These are phyloP conservation scores for Antitrichia curtipendula DNA, from an alignment of 225 moss, liverwort and hornwort genomes.

Conservation along the genomic window DNA sequence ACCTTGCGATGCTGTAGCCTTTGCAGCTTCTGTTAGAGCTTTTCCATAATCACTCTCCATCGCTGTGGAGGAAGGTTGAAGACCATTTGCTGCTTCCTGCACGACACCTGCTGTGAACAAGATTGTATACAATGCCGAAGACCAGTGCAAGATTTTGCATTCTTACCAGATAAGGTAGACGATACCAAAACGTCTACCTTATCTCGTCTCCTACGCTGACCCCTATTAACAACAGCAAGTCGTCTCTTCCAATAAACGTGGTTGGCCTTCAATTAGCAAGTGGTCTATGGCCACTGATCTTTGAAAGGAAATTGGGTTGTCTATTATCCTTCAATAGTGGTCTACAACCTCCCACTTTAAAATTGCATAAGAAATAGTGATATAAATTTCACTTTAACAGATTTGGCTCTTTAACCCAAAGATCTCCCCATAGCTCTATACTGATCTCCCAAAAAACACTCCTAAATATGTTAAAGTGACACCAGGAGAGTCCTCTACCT, in stretches of 20 bases:
- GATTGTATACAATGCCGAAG: not conserved
- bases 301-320: not conserved
- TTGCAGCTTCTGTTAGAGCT: constrained; percentile 23
- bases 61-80: constrained; percentile 8
- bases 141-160: not conserved
- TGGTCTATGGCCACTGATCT: not conserved
- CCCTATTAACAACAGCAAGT: not conserved
- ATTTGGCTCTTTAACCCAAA: not conserved
- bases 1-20: constrained; percentile 19
- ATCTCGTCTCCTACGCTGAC: not conserved
- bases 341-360: not conserved
- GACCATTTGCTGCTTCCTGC: constrained; percentile 33
- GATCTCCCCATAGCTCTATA: not conserved
- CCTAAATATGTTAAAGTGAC: not conserved
- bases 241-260: not conserved
- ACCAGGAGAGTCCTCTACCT: not conserved
- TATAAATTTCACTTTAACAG: too few relatives aligned
- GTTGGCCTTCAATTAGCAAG: not conserved
- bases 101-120: not conserved
- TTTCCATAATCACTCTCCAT: constrained; percentile 29
- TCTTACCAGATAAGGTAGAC: not conserved
- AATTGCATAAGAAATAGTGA: not conserved
- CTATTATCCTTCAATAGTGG: not conserved
- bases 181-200: not conserved
- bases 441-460: not conserved